These are phyloP conservation scores for Hymenoscyphus scutula DNA, from an alignment of 2,329 filamentous ascomycete species.

Conservation along the genomic window DNA sequence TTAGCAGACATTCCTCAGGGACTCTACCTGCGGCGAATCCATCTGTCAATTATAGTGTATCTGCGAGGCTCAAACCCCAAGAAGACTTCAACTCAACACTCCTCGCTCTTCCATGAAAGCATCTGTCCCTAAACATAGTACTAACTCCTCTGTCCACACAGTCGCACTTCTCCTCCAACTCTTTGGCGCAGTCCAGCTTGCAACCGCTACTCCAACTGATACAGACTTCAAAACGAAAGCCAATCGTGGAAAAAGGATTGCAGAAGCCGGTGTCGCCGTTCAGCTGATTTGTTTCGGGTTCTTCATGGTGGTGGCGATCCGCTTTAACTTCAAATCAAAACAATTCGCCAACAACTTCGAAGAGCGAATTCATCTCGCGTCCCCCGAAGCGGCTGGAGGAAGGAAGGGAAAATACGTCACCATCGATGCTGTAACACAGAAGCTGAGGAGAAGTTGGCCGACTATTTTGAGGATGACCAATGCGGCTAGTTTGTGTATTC, in stretches of 20 bases:
- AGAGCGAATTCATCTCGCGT: conserved; percentile 26
- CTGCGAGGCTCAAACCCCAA: too few species aligned
- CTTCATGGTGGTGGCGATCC: conserved; percentile 44
- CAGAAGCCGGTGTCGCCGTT: conserved; percentile 41
- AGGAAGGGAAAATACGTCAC: conserved; percentile 24
- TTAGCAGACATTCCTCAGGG: too few species aligned
- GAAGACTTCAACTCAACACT: too few species aligned
- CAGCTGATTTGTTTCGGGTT: conserved; percentile 47
- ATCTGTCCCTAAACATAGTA: neutral
- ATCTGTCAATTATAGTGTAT: too few species aligned
- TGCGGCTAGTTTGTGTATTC: conserved; percentile 34
- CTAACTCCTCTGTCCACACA: conserved; percentile 4
- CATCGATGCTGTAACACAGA: conserved; percentile 28
- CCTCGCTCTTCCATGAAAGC: too few species aligned
- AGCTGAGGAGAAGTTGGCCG: conserved; percentile 35
- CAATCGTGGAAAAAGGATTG: conserved; percentile 40
- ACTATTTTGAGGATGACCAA: conserved; percentile 36
- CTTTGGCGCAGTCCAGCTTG: conserved; percentile 39
- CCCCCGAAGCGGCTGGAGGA: neutral
- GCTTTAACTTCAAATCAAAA: conserved; percentile 47
- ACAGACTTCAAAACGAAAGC: conserved; percentile 35
- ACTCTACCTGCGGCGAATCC: too few species aligned
- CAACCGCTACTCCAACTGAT: conserved; percentile 37
- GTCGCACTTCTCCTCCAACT: conserved; percentile 31
- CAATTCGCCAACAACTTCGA: conserved; percentile 36